Conservation (phyloP, 2,329 filamentous ascomycete genomes). For the Epichloe hybrida region DNA sequence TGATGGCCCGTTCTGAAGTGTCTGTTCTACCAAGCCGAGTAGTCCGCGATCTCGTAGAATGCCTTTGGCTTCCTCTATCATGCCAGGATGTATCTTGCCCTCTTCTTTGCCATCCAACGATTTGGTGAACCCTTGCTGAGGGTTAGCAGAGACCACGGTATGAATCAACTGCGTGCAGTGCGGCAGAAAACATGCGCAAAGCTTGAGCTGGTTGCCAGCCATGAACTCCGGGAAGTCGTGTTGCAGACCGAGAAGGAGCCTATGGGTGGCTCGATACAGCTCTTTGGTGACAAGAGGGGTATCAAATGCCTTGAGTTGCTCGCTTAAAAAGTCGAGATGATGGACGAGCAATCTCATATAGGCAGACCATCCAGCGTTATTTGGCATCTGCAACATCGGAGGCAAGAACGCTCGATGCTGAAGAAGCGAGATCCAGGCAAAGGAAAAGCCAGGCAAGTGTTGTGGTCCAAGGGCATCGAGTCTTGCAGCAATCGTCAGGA, state of each 20-base stretch:
- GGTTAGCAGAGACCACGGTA: constrained; percentile 70
- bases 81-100: constrained; percentile 51
- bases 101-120: constrained; percentile 62
- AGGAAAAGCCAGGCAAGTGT: constrained; percentile 70
- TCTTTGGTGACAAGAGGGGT: constrained; percentile 61
- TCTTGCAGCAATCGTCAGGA: constrained; percentile 56
- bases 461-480: constrained; percentile 63
- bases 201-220: constrained; percentile 68
- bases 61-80: constrained; percentile 48
- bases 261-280: constrained; percentile 71
- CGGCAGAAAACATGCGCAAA: constrained; percentile 69
- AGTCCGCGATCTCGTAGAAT: constrained; percentile 42
- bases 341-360: constrained; percentile 63
- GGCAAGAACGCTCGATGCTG: constrained; percentile 79
- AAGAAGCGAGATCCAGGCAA: constrained; percentile 71
- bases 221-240: constrained; percentile 94
- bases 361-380: constrained; percentile 59
- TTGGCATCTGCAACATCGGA: constrained; percentile 53
- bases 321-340: constrained; percentile 60
- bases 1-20: constrained; percentile 46
- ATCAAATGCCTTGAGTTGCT: constrained; percentile 62
- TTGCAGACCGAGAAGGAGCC: constrained; percentile 72
- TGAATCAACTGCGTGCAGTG: constrained; percentile 84
- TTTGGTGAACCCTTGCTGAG: constrained; percentile 50
- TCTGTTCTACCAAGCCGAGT: constrained; percentile 44